Conservation (phyloP, 164 flowering plant species). For the Berberis vulgaris region DNA sequence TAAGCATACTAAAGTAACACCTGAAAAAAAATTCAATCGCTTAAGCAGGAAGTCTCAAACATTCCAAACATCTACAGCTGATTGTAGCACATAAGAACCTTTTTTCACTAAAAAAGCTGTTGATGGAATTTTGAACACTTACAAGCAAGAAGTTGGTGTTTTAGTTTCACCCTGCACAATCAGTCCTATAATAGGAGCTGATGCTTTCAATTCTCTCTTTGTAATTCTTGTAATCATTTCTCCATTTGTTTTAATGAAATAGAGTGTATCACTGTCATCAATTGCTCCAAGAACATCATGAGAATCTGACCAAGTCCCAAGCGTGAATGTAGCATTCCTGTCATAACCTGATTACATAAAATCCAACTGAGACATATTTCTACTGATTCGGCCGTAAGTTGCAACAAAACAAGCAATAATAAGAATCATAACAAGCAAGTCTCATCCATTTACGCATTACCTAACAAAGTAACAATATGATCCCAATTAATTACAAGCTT, state of each 20-base stretch:
- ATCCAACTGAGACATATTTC: conserved; percentile 2
- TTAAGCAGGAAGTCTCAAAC: conserved; percentile 1
- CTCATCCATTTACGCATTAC: neutral
- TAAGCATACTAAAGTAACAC: conserved; percentile 58
- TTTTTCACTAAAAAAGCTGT: no score
- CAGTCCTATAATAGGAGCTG: conserved; percentile 50
- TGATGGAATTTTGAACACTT: conserved; percentile 25
- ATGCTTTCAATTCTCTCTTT: conserved; percentile 41
- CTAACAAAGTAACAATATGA: neutral
- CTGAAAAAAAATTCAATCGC: conserved; percentile 27
- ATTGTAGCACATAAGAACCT: no score
- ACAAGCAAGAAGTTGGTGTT: conserved; percentile 47
- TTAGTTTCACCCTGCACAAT: conserved; percentile 35
- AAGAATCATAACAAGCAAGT: neutral
- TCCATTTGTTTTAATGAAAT: conserved; percentile 69
- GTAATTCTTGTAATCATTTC: conserved; percentile 58
- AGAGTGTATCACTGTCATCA: conserved; percentile 54
- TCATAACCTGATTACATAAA: conserved; percentile 33
- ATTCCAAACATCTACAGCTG: no score
- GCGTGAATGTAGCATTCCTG: conserved; percentile 27
- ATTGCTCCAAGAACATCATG: conserved; percentile 67
- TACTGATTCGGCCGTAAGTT: neutral
- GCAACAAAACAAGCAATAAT: neutral
- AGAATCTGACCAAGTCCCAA: conserved; percentile 84
- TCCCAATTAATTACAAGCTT: no score